These are phyloP conservation scores for Fusarium dlaminii DNA, from an alignment of 2,329 filamentous ascomycete genomes.

Conservation along the genomic window DNA sequence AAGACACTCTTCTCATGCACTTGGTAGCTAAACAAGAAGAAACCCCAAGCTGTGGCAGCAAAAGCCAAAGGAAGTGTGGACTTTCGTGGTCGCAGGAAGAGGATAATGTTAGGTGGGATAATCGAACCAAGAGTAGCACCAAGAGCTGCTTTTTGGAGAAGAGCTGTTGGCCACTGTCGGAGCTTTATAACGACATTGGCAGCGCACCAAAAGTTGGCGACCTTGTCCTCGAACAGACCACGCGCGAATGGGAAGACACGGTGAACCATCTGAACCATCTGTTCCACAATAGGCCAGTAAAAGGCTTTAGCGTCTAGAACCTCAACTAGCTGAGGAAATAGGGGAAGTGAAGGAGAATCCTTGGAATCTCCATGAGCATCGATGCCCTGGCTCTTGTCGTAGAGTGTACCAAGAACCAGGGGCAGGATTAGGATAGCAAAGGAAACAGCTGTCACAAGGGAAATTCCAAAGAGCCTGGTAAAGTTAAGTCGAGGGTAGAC, in stretches of 20 bases:
- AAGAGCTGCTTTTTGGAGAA: constrained; percentile 82
- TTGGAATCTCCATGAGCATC: constrained; percentile 65
- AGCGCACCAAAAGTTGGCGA: constrained; percentile 97
- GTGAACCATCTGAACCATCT: constrained; percentile 84
- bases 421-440: constrained; percentile 82
- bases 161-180: constrained; percentile 72
- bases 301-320: constrained; percentile 70
- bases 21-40: constrained; percentile 97
- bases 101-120: constrained; percentile 78
- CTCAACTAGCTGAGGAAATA: constrained; percentile 66
- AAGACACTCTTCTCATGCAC: constrained; percentile 98
- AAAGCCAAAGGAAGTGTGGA: constrained; percentile 82
- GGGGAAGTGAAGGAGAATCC: constrained; percentile 68
- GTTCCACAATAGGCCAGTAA: constrained; percentile 80
- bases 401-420: constrained; percentile 75
- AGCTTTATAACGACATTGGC: constrained; percentile 91
- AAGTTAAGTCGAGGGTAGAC: constrained; percentile 77
- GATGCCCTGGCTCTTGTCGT: constrained; percentile 73
- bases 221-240: constrained; percentile 98
- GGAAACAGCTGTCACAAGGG: constrained; percentile 74
- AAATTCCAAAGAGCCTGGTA: constrained; percentile 77
- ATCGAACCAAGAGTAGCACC: constrained; percentile 80
- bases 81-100: constrained; percentile 82
- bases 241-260: constrained; percentile 95
- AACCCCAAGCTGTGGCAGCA: constrained; percentile 89